These are phyloP conservation scores for Lentinula sp. DNA, from an alignment of 768 basidiomycete genomes.

Conservation along the genomic window DNA sequence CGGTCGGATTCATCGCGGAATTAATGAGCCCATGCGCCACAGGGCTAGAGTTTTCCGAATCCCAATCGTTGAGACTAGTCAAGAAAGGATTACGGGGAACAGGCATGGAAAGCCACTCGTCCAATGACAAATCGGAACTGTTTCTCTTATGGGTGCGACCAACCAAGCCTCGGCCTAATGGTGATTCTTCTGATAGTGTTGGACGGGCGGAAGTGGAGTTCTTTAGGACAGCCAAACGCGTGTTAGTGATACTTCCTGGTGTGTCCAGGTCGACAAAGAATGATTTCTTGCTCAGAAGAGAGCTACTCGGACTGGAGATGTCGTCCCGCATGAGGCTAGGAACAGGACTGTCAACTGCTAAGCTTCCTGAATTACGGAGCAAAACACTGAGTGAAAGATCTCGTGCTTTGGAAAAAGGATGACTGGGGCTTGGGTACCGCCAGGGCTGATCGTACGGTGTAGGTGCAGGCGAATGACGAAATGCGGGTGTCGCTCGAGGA, in stretches of 20 bases:
- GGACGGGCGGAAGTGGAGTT: slow-evolving; percentile 14
- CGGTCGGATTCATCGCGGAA: slow-evolving; percentile 23
- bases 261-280: slow-evolving; percentile 20
- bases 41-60: slow-evolving; percentile 13
- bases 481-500: slow-evolving; percentile 67
- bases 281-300: slow-evolving; percentile 13
- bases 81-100: slow-evolving; percentile 11
- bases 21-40: slow-evolving; percentile 13
- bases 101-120: slow-evolving; percentile 28
- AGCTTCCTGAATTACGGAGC: slow-evolving; percentile 36
- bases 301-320: slow-evolving; percentile 9
- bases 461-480: slow-evolving; percentile 70
- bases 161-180: slow-evolving; percentile 29
- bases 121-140: slow-evolving; percentile 26
- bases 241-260: slow-evolving; percentile 25
- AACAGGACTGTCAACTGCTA: slow-evolving; percentile 15
- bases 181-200: slow-evolving; percentile 39
- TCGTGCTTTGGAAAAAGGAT: slow-evolving; percentile 59
- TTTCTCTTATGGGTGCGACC: slow-evolving; percentile 20
- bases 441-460: slow-evolving; percentile 77
- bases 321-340: slow-evolving; percentile 17
- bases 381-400: slow-evolving; percentile 63
- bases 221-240: slow-evolving; percentile 30
- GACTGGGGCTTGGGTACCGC: slow-evolving; percentile 76
- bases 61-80: slow-evolving; percentile 3